Conservation (phyloP, 1,284 basidiomycete genomes). For the Ganoderma sinense region DNA sequence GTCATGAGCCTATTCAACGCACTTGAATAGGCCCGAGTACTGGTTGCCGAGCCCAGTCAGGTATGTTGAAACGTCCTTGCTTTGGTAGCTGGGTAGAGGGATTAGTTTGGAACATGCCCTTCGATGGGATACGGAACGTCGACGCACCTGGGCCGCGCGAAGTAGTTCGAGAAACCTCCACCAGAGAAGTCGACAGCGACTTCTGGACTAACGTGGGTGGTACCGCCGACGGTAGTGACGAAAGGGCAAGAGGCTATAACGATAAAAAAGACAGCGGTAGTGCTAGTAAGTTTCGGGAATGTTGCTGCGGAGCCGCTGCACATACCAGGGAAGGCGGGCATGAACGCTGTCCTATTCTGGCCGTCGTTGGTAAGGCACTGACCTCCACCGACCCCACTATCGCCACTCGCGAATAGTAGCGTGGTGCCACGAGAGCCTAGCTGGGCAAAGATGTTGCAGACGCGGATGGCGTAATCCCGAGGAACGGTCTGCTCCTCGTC, state of each 20-base stretch:
- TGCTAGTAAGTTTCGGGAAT: neutral
- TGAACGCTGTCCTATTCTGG: constrained; percentile 45
- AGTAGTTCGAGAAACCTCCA: constrained; percentile 74
- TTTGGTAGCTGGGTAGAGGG: constrained; percentile 57
- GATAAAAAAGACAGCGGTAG: neutral
- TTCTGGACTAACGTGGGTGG: constrained; percentile 55
- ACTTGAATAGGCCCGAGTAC: constrained; percentile 65
- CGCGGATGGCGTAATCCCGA: constrained; percentile 41
- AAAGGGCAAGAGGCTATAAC: constrained; percentile 53
- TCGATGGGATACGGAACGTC: neutral
- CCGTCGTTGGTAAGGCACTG: constrained; percentile 50
- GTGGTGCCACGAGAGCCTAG: constrained; percentile 52
- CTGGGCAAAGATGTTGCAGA: constrained; percentile 55
- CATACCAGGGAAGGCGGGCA: constrained; percentile 52
- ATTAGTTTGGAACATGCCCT: neutral
- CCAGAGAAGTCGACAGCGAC: constrained; percentile 65
- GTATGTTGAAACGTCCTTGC: constrained; percentile 56
- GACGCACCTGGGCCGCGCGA: constrained; percentile 44
- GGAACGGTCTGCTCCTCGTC: constrained; percentile 43
- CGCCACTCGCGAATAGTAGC: constrained; percentile 53
- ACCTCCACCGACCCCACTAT: constrained; percentile 46
- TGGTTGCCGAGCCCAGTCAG: constrained; percentile 57
- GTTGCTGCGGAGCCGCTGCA: constrained; percentile 25
- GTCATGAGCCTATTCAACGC: constrained; percentile 27
- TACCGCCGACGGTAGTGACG: constrained; percentile 70